Evolutionary conservation across 1,139 yeast genomes (phyloP), one percentile per base, ranked within the genome.

Genomic region (Pneumocystis wakefieldiae): DNA sequence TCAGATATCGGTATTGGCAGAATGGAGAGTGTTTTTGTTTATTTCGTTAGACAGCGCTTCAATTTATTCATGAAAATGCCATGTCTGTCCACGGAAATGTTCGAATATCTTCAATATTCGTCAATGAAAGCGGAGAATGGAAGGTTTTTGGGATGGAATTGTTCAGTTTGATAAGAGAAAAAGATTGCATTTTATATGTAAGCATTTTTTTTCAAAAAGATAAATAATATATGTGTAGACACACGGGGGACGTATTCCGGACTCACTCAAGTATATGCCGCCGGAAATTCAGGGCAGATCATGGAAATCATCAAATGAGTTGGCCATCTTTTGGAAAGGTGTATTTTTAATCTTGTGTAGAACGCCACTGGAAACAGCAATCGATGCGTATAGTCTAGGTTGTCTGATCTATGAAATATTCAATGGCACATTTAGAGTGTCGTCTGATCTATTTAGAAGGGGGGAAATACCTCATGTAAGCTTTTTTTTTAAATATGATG

Each of bases 131-230:
- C 57, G 95, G 96, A 8, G 95, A 87, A 70, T 88, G 96, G 94
- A 86, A 84, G 65, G 72, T 91, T 35, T 87, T 87, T 67, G 96
- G 96, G 0, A 82, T 90, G 69, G 97, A 91, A 72, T 73, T 87
- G 3, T 77, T 86, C 64, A 79, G 86, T 7, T 64, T 68, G n/a
- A 64, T 69, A 12, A 68, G 66, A 32, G 71, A 67, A 55, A 68
- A 69, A 59, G 73, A 71, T n/a, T 67, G 69, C 15, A 63, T 69
- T 0, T 62, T 69, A 35, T 57, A 61, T 29, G 37, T 60, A 61
- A 37, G 32, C 2, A 15, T 19, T 19, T 37, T 37, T 57, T 39
- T n/a, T 3, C 1, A 19, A 17, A 57, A 19, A 19, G 1, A 17
- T 12, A 10, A 19, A 38, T 10, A 4, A 66, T 48, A 19, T 48